Evolutionary conservation across 768 basidiomycete species (phyloP).

Genomic region (Aureoboletus auriporus): DNA sequence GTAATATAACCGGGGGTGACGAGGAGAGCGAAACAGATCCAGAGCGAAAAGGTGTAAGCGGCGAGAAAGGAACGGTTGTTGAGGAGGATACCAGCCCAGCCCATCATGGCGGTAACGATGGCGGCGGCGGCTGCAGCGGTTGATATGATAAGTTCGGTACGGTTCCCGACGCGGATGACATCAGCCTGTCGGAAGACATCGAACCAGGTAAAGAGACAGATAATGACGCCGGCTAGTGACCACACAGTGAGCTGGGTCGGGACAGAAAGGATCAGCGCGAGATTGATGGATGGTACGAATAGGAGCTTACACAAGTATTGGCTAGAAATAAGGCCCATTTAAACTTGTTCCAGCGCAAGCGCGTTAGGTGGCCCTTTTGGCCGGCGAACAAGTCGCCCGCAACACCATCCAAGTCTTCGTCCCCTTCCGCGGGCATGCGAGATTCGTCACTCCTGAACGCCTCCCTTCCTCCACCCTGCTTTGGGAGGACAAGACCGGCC

Average conservation of each 20-base stretch:
- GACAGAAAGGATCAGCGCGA: no score
- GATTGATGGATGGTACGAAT: not conserved
- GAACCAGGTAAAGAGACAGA: slow-evolving; percentile 74
- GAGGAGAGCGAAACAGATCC: slow-evolving; percentile 70
- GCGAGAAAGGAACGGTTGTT: slow-evolving; percentile 84
- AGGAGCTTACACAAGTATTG: slow-evolving; percentile 34
- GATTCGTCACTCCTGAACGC: slow-evolving; percentile 54
- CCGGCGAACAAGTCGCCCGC: slow-evolving; percentile 38
- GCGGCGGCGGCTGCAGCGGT: slow-evolving; percentile 60
- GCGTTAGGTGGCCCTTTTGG: slow-evolving; percentile 32
- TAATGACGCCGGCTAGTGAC: slow-evolving; percentile 56
- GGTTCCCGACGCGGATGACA: slow-evolving; percentile 68
- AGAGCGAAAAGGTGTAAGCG: slow-evolving; percentile 64
- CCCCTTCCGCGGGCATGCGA: slow-evolving; percentile 48
- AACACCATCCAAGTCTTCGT: slow-evolving; percentile 52
- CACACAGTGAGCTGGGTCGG: slow-evolving; percentile 50
- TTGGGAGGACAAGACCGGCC: slow-evolving; percentile 39
- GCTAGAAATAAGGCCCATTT: slow-evolving; percentile 75
- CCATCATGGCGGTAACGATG: slow-evolving; percentile 63
- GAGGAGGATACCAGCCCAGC: slow-evolving; percentile 76
- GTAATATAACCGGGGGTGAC: slow-evolving; percentile 75
- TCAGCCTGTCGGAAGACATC: slow-evolving; percentile 67
- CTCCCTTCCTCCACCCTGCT: slow-evolving; percentile 67
- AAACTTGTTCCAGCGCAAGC: slow-evolving; percentile 75
- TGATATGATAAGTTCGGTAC: slow-evolving; percentile 62